Base-by-base conservation (phyloP, 371 early-diverging fungal genomes). In the Mucor irregularis region DNA sequence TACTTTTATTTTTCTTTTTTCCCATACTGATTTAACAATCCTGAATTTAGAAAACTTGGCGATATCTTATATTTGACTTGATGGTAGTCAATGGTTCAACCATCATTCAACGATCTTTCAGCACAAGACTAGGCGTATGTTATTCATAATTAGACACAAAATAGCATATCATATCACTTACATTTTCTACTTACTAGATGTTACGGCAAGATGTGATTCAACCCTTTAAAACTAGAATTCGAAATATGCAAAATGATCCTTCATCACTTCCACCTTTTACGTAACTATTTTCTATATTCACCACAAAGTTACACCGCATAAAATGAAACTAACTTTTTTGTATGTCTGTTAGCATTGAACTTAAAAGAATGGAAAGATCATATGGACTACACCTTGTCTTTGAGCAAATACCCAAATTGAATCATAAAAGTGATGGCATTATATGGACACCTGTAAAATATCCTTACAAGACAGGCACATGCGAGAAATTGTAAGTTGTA, bases 341-440 rank as follows among this genome's bases (percentile, higher is more conserved):
- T 24, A 28, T 3, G 16, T 37, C 13, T 37, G n/a, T n/a, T 61
- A 82, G 81, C 7, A 68, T 84, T 29, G 85, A 81, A 52, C 63
- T 82, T 5, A 83, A 83, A 52, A 76, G 78, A 22, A 81, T 85
- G 83, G 81, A 86, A 51, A 76, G 84, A 24, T 74, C 83, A 0
- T 86, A 83, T 61, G 84, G 83, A 8, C 54, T 83, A 24, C 80
- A 69, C 26, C 45, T 82, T 11, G 77, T 86, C 16, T 73, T 86
- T 37, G 82, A 87, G n/a, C 78, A 82, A 38, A 86, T 89, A 53
- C 70, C 83, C 16, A 69, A 69, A 40, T 74, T 90, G 37, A 83
- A 86, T 34, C 94, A 95, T 71, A 85, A 84, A 50, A 89, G 83
- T 39, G 95, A 95, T 58, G 96, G 97, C 0, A 74, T 97, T 31